Evolutionary conservation across 148 eudicot species (phyloP).

Genomic region (Chenopodium formosanum): DNA sequence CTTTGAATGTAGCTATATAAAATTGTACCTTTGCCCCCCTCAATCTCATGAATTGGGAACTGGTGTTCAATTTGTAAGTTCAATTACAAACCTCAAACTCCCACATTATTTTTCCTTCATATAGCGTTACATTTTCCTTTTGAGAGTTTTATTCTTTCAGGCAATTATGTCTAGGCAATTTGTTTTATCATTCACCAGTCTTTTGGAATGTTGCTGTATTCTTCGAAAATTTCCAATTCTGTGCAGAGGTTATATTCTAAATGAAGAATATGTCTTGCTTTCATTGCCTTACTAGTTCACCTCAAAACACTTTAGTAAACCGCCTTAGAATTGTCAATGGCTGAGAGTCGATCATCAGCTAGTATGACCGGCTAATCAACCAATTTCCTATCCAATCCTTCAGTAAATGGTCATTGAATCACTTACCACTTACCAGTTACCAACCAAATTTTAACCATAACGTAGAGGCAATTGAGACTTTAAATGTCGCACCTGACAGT

Average conservation of each 20-base stretch:
- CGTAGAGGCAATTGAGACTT: neutral
- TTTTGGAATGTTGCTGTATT: neutral
- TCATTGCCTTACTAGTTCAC: neutral
- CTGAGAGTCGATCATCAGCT: neutral
- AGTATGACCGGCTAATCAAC: neutral
- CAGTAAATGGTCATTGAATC: no score
- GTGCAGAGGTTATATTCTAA: neutral
- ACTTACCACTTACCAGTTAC: neutral
- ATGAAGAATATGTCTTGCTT: neutral
- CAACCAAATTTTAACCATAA: no score
- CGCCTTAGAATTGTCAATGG: no score
- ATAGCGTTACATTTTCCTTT: neutral
- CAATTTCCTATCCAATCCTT: neutral
- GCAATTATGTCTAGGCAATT: neutral
- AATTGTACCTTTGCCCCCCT: neutral
- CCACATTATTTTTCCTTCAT: neutral
- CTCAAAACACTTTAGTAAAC: neutral
- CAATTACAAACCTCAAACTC: conserved; percentile 11
- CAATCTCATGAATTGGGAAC: conserved; percentile 7
- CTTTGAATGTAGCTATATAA: neutral
- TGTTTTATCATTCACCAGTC: neutral
- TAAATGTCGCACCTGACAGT: neutral
- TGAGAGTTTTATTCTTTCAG: neutral
- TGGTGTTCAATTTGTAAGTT: conserved; percentile 21
- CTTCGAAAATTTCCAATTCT: neutral